Evolutionary conservation across 108 stramenopile genomes (phyloP).

Genomic region (Schizochytrium sp.): DNA sequence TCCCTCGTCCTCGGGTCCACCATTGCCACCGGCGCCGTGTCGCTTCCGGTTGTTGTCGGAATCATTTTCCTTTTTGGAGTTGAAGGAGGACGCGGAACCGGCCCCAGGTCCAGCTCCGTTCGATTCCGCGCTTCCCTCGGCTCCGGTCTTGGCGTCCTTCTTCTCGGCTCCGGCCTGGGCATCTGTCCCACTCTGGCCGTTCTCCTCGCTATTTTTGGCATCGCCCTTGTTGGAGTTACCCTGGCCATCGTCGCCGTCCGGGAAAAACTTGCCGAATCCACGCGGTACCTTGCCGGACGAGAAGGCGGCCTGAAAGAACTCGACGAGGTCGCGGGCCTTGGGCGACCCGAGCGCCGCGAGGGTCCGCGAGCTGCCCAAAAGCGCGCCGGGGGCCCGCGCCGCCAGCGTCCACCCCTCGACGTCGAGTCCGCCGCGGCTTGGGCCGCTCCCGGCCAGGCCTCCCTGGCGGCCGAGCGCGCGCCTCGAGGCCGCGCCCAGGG

Average conservation of each 20-base stretch:
- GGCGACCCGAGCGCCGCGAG: background rate
- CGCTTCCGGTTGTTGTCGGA: background rate
- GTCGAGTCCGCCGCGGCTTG: background rate
- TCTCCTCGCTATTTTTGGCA: background rate
- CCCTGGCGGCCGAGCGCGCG: too few relatives aligned
- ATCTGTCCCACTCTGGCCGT: background rate
- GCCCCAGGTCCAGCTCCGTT: background rate
- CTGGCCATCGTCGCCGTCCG: background rate
- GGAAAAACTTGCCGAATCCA: conserved; percentile 10
- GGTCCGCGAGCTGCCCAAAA: background rate
- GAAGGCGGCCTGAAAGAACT: background rate
- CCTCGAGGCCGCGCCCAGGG: too few relatives aligned
- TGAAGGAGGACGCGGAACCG: background rate
- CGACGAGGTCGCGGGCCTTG: background rate
- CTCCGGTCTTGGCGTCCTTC: background rate
- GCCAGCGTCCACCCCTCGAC: background rate
- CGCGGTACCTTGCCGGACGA: background rate
- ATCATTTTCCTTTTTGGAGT: background rate
- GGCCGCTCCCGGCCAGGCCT: background rate
- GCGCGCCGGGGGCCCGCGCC: background rate
- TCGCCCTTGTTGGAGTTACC: background rate
- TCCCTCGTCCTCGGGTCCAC: background rate
- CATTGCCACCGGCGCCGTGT: background rate
- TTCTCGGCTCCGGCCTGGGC: background rate
- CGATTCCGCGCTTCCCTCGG: background rate